A percentile compares a stretch with the other conserved stretches of the same genome.
Conservation (phyloP, 768 basidiomycete genomes). For the Suillus spraguei region DNA sequence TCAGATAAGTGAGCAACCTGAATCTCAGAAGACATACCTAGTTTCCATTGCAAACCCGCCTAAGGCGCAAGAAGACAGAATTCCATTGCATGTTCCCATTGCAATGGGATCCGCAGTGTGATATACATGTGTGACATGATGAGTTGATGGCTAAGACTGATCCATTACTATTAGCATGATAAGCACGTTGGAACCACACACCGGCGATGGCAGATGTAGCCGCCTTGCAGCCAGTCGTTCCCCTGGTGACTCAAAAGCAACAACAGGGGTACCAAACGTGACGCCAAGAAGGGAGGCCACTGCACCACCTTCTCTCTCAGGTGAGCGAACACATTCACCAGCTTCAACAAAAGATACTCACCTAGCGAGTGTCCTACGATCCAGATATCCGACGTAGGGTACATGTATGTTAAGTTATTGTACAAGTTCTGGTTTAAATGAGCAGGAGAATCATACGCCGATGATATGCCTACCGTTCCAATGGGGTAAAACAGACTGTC, state of each 20-base stretch:
- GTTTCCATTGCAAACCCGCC: constrained; percentile 92
- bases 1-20: constrained; percentile 4
- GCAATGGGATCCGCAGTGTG: constrained; percentile 95
- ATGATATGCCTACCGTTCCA: constrained; percentile 65
- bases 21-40: constrained; percentile 40
- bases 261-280: constrained; percentile 87
- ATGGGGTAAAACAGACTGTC: constrained; percentile 90
- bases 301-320: constrained; percentile 45
- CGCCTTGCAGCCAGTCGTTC: constrained; percentile 79
- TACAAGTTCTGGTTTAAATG: constrained; percentile 65
- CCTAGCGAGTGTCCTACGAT: constrained; percentile 74
- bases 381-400: constrained; percentile 91
- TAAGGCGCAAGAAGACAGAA: constrained; percentile 78
- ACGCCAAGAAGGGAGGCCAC: constrained; percentile 82
- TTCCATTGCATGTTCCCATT: constrained; percentile 85
- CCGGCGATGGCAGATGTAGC: constrained; percentile 86
- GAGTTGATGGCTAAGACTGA: constrained; percentile 58
- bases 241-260: constrained; percentile 89
- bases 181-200: constrained; percentile 36
- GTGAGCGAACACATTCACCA: constrained; percentile 31
- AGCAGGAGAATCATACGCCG: background rate
- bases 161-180: background rate
- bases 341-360: constrained; percentile 38
- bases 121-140: constrained; percentile 88
- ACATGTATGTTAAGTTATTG: constrained; percentile 92